Percentiles rank a stretch among this genome's conserved stretches.
Evolutionary conservation across 1,139 yeast species (phyloP).

Genomic region (Nematodospora anomalae): DNA sequence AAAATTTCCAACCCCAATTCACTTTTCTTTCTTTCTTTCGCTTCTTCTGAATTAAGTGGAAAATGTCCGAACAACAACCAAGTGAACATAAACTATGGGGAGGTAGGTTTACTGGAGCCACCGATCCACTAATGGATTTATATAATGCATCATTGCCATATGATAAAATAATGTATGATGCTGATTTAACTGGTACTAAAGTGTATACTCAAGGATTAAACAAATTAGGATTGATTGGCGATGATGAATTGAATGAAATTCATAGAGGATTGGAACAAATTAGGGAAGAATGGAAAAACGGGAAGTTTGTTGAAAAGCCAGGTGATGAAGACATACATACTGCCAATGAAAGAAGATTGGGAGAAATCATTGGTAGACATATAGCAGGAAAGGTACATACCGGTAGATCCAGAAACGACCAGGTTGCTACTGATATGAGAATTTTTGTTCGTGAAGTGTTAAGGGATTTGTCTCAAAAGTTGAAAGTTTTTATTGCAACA

Average conservation of each 20-base stretch:
- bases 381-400: conserved; percentile 98
- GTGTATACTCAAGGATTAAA: conserved; percentile 87
- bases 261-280: conserved; percentile 77
- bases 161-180: conserved; percentile 91
- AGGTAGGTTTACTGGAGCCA: conserved; percentile 95
- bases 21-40: not conserved
- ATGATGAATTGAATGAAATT: conserved; percentile 71
- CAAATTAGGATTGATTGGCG: conserved; percentile 71
- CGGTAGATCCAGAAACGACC: conserved; percentile 97
- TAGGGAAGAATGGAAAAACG: conserved; percentile 77
- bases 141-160: conserved; percentile 97
- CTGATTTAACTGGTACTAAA: conserved; percentile 90
- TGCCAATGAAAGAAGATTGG: conserved; percentile 95
- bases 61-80: conserved; percentile 38
- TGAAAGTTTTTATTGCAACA: conserved; percentile 63
- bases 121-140: conserved; percentile 95
- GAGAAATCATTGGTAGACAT: conserved; percentile 89
- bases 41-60: conserved; percentile 2
- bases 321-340: conserved; percentile 99
- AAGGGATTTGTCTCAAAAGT: conserved; percentile 54
- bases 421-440: conserved; percentile 98
- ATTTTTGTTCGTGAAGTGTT: conserved; percentile 83
- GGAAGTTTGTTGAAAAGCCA: conserved; percentile 73
- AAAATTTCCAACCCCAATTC: conserved; percentile 10
- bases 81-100: conserved; percentile 86